Evolutionary conservation across 2,329 filamentous ascomycete genomes (phyloP), one percentile per base, ranked within the genome.

Genomic region (Xenoacremonium recifei): DNA sequence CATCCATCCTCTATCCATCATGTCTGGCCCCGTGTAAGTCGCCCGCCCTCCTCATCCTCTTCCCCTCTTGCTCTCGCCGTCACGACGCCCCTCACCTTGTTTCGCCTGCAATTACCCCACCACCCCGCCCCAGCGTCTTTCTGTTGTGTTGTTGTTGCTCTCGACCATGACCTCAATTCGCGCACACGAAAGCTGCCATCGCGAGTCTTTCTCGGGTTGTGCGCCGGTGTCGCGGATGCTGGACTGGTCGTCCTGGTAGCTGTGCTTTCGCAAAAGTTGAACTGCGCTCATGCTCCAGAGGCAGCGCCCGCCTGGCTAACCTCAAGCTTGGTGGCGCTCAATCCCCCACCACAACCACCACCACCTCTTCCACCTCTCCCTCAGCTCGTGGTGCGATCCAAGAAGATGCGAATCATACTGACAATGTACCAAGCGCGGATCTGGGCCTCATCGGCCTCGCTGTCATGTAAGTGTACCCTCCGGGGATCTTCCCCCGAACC

Each of bases 371-470:
- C 50, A 49, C 50, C 49, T 40, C 58, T 47, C 39, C 46, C 37
- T 58, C 51, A 40, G n/a, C n/a, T n/a, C n/a, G n/a, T n/a, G 40
- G 49, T 36, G 40, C 55, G 39, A 44, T 41, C 50, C n/a, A n/a
- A n/a, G 54, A 53, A 49, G 51, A 60, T 62, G 51, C 64, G 55
- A 65, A 59, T 54, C 64, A 73, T 80, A 73, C 79, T 82, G 71
- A 83, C 75, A 58, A 62, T 72, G 65, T 62, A 50, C 62, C 67
- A 75, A 89, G 85, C 75, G 84, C 83, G 82, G 87, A 93, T 83
- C 84, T 93, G 73, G 88, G 88, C 79, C 86, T 93, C 66, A 92
- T 93, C 69, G 88, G 88, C 81, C 80, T 93, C 76, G 88, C 88
- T 76, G 88, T 93, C 73, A 93, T 93, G 86, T 80, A 75, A 72